Conservation (phyloP, 1,139 yeast genomes). For the Lodderomyces oxycetoniae region DNA sequence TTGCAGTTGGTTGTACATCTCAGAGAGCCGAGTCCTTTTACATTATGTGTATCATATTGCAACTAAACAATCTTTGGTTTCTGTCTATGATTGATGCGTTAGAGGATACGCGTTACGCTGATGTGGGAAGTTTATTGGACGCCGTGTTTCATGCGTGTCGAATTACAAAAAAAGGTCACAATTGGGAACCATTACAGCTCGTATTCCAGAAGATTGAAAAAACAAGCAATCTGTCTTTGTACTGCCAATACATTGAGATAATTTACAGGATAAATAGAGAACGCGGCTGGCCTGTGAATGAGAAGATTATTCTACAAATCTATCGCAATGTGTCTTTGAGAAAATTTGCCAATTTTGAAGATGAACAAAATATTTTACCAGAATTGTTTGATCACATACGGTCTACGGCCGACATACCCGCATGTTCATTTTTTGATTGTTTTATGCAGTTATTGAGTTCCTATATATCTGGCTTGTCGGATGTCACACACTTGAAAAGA, state of each 20-base stretch:
- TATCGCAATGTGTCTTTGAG: slow-evolving; percentile 29
- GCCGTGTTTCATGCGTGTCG: slow-evolving; percentile 14
- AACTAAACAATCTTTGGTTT: slow-evolving; percentile 7
- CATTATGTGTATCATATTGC: slow-evolving; percentile 9
- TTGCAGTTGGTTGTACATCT: slow-evolving; percentile 2
- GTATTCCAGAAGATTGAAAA: slow-evolving; percentile 8
- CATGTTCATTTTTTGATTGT: slow-evolving; percentile 32
- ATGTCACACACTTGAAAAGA: slow-evolving; percentile 26
- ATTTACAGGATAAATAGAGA: slow-evolving; percentile 25
- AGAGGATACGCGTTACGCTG: slow-evolving; percentile 7
- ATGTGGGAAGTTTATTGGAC: slow-evolving; percentile 11
- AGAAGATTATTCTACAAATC: slow-evolving; percentile 26
- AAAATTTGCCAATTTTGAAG: slow-evolving; percentile 36
- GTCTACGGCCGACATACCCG: slow-evolving; percentile 32
- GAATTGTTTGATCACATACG: slow-evolving; percentile 23
- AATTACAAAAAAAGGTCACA: slow-evolving; percentile 5
- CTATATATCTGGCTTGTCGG: slow-evolving; percentile 29
- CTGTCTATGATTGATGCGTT: not conserved
- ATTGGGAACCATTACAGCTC: slow-evolving; percentile 12
- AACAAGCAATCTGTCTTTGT: slow-evolving; percentile 12
- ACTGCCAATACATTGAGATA: slow-evolving; percentile 28
- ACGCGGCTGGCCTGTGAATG: slow-evolving; percentile 36
- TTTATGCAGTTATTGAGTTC: slow-evolving; percentile 35
- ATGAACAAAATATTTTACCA: slow-evolving; percentile 26
- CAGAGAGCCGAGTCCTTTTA: slow-evolving; percentile 14